Percentiles rank a stretch among this genome's conserved stretches.
Evolutionary conservation across 805 yeast species (phyloP).

Genomic region (Alloascoidea hylecoeti): DNA sequence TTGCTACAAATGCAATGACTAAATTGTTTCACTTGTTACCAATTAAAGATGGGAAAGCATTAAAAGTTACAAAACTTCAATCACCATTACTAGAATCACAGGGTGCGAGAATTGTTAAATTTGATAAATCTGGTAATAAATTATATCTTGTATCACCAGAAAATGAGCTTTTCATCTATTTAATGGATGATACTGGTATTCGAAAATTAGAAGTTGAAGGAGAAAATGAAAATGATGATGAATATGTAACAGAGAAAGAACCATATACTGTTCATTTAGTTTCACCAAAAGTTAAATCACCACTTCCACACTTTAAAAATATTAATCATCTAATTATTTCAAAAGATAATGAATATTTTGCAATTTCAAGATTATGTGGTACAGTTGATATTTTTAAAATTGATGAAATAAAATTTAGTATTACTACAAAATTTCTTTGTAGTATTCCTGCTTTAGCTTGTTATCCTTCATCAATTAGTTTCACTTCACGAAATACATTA

Average conservation of each 20-base stretch:
- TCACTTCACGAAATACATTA: slow-evolving; percentile 36
- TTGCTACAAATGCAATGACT: slow-evolving; percentile 53
- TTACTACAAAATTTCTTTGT: slow-evolving; percentile 15
- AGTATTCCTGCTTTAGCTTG: slow-evolving; percentile 45
- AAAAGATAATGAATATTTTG: slow-evolving; percentile 28
- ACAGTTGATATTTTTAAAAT: slow-evolving; percentile 36
- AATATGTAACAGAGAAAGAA: slow-evolving; percentile 19
- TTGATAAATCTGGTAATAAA: slow-evolving; percentile 27
- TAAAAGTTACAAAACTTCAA: slow-evolving; percentile 39
- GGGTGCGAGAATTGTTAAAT: slow-evolving; percentile 43
- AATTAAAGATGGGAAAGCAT: slow-evolving; percentile 16
- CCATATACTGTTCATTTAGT: neutral
- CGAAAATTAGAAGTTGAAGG: slow-evolving; percentile 20
- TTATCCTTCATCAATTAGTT: slow-evolving; percentile 45
- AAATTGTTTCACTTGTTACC: slow-evolving; percentile 54
- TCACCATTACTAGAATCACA: slow-evolving; percentile 19
- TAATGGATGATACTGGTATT: neutral
- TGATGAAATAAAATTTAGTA: slow-evolving; percentile 16
- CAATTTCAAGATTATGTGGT: slow-evolving; percentile 53
- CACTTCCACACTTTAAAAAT: slow-evolving; percentile 30
- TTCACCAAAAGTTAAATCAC: slow-evolving; percentile 8
- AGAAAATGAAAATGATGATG: slow-evolving; percentile 24
- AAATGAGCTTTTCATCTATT: slow-evolving; percentile 36
- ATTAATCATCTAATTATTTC: slow-evolving; percentile 40
- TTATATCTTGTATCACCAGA: slow-evolving; percentile 41